These are phyloP conservation scores for Solanum microdontum DNA, from an alignment of 257 asterid genomes.

Conservation along the genomic window DNA sequence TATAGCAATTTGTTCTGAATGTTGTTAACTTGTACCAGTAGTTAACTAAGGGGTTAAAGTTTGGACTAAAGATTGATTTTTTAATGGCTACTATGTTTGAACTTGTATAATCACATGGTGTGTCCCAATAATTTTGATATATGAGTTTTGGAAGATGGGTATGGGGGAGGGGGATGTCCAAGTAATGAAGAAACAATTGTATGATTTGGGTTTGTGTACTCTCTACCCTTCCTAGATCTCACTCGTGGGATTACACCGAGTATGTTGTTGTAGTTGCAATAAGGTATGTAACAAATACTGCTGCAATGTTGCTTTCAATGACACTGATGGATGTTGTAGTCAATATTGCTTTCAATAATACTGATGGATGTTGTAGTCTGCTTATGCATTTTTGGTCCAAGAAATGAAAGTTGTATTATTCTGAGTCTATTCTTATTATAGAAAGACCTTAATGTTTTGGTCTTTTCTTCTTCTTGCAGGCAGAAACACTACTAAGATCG, in stretches of 20 bases:
- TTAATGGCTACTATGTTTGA: neutral
- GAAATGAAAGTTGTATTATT: neutral
- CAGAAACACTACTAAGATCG: conserved; percentile 73
- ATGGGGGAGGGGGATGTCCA: too few relatives aligned
- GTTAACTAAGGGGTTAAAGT: neutral
- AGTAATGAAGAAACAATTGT: neutral
- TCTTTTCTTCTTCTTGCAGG: conserved; percentile 36
- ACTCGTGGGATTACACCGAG: neutral
- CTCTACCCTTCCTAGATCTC: neutral
- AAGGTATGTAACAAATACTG: neutral
- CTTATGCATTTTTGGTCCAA: neutral
- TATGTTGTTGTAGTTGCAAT: neutral
- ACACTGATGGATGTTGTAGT: neutral
- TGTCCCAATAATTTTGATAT: neutral
- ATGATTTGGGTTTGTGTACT: neutral
- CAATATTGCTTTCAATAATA: too few relatives aligned
- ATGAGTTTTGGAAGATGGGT: neutral
- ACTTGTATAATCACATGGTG: neutral
- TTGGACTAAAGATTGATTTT: neutral
- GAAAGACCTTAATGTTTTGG: neutral
- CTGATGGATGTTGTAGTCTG: neutral
- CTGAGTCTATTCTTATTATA: too few relatives aligned
- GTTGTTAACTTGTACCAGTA: neutral
- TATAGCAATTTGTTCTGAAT: neutral
- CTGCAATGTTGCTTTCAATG: conserved; percentile 19